A percentile compares a stretch with the other conserved stretches of the same genome.
Evolutionary conservation across 2,329 filamentous ascomycete genomes (phyloP).

Genomic region (Bipolaris gigantea): DNA sequence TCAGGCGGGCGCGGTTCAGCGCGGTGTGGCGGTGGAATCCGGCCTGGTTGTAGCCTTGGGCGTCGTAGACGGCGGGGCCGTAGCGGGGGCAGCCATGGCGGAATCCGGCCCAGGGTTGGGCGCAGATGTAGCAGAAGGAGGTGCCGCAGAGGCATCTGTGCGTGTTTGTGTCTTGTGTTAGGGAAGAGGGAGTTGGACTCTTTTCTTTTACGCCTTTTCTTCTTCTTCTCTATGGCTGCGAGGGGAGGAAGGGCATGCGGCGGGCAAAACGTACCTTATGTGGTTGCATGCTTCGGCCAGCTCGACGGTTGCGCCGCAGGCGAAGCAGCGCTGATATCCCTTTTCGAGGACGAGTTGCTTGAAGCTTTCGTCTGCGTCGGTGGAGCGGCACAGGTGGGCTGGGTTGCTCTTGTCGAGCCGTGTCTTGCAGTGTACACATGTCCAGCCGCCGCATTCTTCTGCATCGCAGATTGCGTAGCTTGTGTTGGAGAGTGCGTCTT

Average conservation of each 20-base stretch:
- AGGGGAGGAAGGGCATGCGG: too few relatives aligned
- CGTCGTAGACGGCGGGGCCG: conserved; percentile 33
- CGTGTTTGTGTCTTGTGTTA: too few relatives aligned
- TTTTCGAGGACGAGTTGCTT: conserved; percentile 26
- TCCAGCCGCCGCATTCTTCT: conserved; percentile 23
- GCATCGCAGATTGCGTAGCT: conserved; percentile 29
- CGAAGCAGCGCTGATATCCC: conserved; percentile 34
- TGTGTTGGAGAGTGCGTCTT: conserved; percentile 13
- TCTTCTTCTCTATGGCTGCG: too few relatives aligned
- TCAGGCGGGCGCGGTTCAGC: conserved; percentile 29
- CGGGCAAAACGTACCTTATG: conserved; percentile 26
- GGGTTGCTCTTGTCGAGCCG: conserved; percentile 10
- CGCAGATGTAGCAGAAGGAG: conserved; percentile 42
- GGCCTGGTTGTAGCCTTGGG: conserved; percentile 37
- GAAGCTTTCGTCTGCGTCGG: conserved; percentile 31
- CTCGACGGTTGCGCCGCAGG: conserved; percentile 32
- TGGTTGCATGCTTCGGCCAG: conserved; percentile 42
- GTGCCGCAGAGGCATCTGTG: conserved; percentile 31
- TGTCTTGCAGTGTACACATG: conserved; percentile 31
- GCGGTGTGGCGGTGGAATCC: conserved; percentile 35
- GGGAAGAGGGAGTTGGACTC: too few relatives aligned
- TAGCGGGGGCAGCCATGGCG: conserved; percentile 38
- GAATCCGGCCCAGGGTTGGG: conserved; percentile 29
- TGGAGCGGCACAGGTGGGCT: conserved; percentile 25
- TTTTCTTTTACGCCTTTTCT: too few relatives aligned